Evolutionary conservation across 192 early-diverging fungal genomes (phyloP).

Genomic region (Linnemannia hyalina): DNA sequence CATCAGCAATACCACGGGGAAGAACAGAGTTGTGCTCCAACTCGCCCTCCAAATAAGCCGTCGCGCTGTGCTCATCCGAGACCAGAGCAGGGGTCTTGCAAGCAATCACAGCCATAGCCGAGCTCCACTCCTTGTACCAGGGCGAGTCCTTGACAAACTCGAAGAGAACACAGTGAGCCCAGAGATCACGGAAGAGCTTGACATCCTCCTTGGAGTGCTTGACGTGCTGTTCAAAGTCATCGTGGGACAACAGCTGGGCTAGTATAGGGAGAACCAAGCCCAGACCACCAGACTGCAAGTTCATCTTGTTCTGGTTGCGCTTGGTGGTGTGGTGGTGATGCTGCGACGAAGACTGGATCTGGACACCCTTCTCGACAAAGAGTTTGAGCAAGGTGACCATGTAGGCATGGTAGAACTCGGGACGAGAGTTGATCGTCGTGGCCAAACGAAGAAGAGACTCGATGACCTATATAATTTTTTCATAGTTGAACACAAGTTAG

Average conservation of each 20-base stretch:
- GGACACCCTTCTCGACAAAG: conserved; percentile 70
- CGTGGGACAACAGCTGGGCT: conserved; percentile 67
- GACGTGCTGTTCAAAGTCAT: conserved; percentile 68
- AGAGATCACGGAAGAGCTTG: conserved; percentile 86
- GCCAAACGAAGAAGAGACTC: conserved; percentile 62
- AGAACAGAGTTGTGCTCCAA: conserved; percentile 90
- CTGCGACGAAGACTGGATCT: conserved; percentile 56
- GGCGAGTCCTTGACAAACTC: conserved; percentile 80
- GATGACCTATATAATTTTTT: conserved; percentile 47
- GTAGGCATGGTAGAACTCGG: conserved; percentile 69
- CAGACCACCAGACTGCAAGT: conserved; percentile 58
- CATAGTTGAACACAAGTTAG: background rate
- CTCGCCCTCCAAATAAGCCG: conserved; percentile 87
- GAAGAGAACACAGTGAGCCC: conserved; percentile 88
- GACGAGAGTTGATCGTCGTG: conserved; percentile 53
- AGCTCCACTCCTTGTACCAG: conserved; percentile 86
- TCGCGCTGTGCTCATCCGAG: conserved; percentile 67
- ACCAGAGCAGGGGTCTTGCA: conserved; percentile 87
- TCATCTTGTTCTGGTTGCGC: conserved; percentile 56
- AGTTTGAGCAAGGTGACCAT: conserved; percentile 63
- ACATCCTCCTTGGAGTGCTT: conserved; percentile 71
- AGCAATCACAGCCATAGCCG: conserved; percentile 77
- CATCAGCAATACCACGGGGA: conserved; percentile 52
- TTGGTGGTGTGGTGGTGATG: conserved; percentile 49
- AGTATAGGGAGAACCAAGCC: conserved; percentile 73